Evolutionary conservation across 2,329 filamentous ascomycete species (phyloP).

Genomic region (Teratosphaeria epicoccoides): DNA sequence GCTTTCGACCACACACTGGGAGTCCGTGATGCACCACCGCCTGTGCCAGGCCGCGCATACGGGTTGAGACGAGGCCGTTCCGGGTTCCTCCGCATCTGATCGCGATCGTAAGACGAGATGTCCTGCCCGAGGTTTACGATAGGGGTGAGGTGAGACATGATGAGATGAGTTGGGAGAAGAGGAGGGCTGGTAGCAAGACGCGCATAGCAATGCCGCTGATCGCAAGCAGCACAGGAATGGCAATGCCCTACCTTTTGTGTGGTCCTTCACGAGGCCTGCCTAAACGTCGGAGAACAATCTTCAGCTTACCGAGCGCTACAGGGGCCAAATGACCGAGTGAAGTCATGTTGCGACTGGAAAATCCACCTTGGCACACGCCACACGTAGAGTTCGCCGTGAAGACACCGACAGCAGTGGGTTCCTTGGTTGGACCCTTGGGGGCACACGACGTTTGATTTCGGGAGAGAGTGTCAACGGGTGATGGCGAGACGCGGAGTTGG

Average conservation of each 20-base stretch:
- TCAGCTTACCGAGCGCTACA: not conserved
- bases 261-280: not conserved
- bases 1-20: not conserved
- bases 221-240: not conserved
- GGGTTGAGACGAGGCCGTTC: not conserved
- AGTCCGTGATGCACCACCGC: not conserved
- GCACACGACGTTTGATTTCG: too few species aligned
- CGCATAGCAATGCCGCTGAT: not conserved
- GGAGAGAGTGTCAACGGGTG: not conserved
- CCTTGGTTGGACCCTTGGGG: too few species aligned
- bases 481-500: too few species aligned
- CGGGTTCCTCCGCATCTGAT: not conserved
- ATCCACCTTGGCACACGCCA: not conserved
- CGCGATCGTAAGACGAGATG: not conserved
- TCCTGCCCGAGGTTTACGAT: not conserved
- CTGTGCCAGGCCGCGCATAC: not conserved
- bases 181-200: too few species aligned
- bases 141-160: not conserved
- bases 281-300: not conserved
- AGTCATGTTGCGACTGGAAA: not conserved
- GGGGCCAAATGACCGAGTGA: not conserved
- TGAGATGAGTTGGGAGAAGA: not conserved
- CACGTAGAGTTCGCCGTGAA: not conserved
- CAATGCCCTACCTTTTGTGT: not conserved
- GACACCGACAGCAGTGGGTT: not conserved